These are phyloP conservation scores for Gossypioides kirkii DNA, from an alignment of 345 rosid genomes.

Conservation along the genomic window DNA sequence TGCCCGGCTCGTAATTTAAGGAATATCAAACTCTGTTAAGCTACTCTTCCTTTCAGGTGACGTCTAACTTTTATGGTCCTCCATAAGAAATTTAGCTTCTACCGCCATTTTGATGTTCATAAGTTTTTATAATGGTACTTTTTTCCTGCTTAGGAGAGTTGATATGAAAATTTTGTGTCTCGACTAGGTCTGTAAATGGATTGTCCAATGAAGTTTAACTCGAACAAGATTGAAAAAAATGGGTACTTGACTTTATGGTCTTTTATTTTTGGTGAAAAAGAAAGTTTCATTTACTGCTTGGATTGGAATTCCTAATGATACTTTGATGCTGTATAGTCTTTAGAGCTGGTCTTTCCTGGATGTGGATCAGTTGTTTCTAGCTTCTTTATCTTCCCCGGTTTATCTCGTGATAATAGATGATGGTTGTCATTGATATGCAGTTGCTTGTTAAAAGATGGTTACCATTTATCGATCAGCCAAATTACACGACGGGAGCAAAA, in stretches of 20 bases:
- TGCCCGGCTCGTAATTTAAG: constrained; percentile 20
- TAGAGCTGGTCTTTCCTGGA: too few relatives aligned
- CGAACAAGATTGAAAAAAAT: constrained; percentile 16
- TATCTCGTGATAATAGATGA: too few relatives aligned
- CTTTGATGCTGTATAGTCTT: too few relatives aligned
- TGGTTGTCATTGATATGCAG: too few relatives aligned
- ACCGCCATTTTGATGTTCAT: constrained; percentile 5
- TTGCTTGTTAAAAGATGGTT: too few relatives aligned
- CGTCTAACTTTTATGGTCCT: constrained; percentile 14
- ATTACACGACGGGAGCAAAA: too few relatives aligned
- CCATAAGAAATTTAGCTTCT: constrained; percentile 13
- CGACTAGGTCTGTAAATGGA: constrained; percentile 39
- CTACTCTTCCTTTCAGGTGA: constrained; percentile 11
- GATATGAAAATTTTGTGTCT: constrained; percentile 30
- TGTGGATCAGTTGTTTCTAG: too few relatives aligned
- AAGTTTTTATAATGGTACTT: constrained; percentile 8
- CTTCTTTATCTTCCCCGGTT: too few relatives aligned
- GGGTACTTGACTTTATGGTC: constrained; percentile 4
- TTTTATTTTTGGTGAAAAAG: too few relatives aligned
- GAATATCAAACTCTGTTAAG: constrained; percentile 25
- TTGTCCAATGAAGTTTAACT: constrained; percentile 24
- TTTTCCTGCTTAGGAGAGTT: constrained; percentile 21
- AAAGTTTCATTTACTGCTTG: too few relatives aligned
- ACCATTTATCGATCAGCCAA: too few relatives aligned
- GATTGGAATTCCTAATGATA: too few relatives aligned